These are phyloP conservation scores for Achaetomium macrosporum DNA, from an alignment of 2,329 filamentous ascomycete species.

Conservation along the genomic window DNA sequence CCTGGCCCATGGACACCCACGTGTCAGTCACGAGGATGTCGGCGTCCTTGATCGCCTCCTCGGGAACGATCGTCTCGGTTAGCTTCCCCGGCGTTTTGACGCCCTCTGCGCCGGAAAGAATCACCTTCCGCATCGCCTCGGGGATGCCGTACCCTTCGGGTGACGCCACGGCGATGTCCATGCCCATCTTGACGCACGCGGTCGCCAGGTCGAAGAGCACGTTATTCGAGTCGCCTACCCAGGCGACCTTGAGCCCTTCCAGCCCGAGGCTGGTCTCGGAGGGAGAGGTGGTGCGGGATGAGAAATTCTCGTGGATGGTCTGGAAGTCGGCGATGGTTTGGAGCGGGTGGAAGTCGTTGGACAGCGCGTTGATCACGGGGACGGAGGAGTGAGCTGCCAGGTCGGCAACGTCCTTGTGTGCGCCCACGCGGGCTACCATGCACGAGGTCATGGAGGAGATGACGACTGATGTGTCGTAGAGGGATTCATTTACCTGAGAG, in stretches of 20 bases:
- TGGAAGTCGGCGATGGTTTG: conserved; percentile 93
- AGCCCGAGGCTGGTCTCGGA: conserved; percentile 53
- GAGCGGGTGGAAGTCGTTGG: conserved; percentile 85
- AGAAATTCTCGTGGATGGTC: conserved; percentile 77
- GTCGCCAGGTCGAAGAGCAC: conserved; percentile 92
- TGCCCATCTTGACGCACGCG: conserved; percentile 77
- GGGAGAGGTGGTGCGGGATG: conserved; percentile 37
- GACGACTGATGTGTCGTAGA: conserved; percentile 87
- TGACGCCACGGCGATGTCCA: conserved; percentile 81
- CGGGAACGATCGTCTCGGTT: conserved; percentile 69
- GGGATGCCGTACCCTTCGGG: conserved; percentile 82
- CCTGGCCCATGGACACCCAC: conserved; percentile 98
- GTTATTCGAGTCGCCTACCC: conserved; percentile 96
- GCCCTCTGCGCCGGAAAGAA: conserved; percentile 55
- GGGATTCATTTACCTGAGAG: conserved; percentile 74
- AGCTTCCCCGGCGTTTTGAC: conserved; percentile 59
- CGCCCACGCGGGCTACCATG: conserved; percentile 73
- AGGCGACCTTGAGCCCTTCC: conserved; percentile 83
- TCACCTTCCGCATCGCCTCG: conserved; percentile 63
- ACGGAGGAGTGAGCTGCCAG: conserved; percentile 69
- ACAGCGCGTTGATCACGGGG: conserved; percentile 82
- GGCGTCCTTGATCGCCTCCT: conserved; percentile 78
- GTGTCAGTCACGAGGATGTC: conserved; percentile 94
- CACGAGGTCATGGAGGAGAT: conserved; percentile 90
- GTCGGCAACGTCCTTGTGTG: conserved; percentile 66